These are phyloP conservation scores for Poterioochromonas sp. DNA, from an alignment of 352 stramenopile species.

Conservation along the genomic window DNA sequence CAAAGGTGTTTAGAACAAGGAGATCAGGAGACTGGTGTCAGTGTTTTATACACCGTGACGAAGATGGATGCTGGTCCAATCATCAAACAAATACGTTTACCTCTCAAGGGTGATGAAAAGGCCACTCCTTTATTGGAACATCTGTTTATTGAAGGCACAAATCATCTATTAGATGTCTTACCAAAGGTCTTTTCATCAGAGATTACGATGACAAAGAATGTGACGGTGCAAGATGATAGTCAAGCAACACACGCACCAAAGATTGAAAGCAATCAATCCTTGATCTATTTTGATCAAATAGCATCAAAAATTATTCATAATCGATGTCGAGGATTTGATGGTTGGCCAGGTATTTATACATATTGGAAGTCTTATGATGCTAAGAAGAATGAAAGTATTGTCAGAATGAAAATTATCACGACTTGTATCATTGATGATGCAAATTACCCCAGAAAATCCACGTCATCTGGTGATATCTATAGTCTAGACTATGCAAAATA, in stretches of 20 bases:
- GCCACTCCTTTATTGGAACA: constrained; percentile 53
- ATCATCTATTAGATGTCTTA: constrained; percentile 15
- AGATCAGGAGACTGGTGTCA: constrained; percentile 62
- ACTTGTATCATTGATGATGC: constrained; percentile 52
- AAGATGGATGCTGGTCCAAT: constrained; percentile 69
- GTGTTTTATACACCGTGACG: constrained; percentile 65
- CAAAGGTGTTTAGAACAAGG: constrained; percentile 64
- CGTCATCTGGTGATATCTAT: no score
- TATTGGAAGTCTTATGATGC: constrained; percentile 51
- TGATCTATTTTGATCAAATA: constrained; percentile 52
- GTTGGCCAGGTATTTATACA: constrained; percentile 63
- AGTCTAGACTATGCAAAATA: no score
- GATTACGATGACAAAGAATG: no score
- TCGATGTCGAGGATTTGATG: constrained; percentile 54
- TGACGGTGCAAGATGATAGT: constrained; percentile 57
- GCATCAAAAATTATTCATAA: constrained; percentile 56
- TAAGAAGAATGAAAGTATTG: no score
- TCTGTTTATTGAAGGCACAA: constrained; percentile 20
- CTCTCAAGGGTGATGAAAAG: constrained; percentile 57
- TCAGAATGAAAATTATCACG: constrained; percentile 65
- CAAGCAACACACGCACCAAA: constrained; percentile 55
- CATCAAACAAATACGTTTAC: constrained; percentile 50
- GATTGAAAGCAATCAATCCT: constrained; percentile 56
- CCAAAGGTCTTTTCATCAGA: constrained; percentile 3
- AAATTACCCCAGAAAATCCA: neutral